These are phyloP conservation scores for Neonectria sp. DNA, from an alignment of 2,329 filamentous ascomycete species.

Conservation along the genomic window DNA sequence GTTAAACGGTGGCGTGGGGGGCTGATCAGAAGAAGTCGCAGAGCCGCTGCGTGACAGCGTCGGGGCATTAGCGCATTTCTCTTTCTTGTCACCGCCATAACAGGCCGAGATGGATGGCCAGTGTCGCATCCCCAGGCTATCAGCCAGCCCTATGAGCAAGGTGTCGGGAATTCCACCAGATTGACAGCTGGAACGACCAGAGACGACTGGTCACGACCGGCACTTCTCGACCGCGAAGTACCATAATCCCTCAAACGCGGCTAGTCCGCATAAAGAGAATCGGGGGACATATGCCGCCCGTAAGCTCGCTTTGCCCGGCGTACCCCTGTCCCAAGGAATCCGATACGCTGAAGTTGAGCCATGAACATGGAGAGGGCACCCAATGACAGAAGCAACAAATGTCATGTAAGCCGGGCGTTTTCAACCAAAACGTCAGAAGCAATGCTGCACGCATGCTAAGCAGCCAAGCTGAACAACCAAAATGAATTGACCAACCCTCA, in stretches of 20 bases:
- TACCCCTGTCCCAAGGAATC: background rate
- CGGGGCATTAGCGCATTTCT: too few relatives aligned
- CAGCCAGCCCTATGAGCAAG: background rate
- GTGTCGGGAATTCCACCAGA: background rate
- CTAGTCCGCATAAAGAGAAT: background rate
- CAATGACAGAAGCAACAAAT: background rate
- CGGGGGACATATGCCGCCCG: background rate
- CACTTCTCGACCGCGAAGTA: background rate
- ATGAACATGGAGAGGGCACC: background rate
- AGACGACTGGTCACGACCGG: background rate
- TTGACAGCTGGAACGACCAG: background rate
- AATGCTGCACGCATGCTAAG: background rate
- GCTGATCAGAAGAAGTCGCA: background rate
- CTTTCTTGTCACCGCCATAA: too few relatives aligned
- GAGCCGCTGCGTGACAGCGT: background rate
- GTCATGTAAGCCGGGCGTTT: background rate
- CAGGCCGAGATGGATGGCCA: too few relatives aligned
- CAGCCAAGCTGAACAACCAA: slow-evolving; percentile 1
- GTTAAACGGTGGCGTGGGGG: background rate
- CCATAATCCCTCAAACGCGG: background rate
- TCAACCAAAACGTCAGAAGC: background rate
- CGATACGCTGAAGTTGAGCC: background rate
- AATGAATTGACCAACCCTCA: background rate
- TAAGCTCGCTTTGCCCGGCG: background rate
- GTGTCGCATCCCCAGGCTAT: background rate